Evolutionary conservation across 106 monocot species (phyloP).

Genomic region (Dactylorhiza incarnata): DNA sequence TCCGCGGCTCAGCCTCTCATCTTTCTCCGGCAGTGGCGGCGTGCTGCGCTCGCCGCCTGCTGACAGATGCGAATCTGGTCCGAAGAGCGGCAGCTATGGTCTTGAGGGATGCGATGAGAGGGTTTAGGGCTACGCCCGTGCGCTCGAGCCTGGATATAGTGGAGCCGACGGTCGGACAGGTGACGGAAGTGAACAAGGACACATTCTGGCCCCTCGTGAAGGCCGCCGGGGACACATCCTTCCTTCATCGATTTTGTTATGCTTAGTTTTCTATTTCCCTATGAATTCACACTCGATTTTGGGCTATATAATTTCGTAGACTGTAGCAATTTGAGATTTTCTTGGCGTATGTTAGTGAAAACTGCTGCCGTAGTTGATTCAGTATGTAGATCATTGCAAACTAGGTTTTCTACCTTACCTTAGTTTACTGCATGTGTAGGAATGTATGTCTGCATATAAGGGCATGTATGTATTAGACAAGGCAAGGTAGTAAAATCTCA

Average conservation of each 20-base stretch:
- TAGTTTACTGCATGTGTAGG: no score
- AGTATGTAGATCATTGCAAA: background rate
- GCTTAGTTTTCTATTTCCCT: background rate
- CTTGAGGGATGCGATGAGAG: background rate
- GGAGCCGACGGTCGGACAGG: constrained; percentile 37
- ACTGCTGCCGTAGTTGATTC: background rate
- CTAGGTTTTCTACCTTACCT: background rate
- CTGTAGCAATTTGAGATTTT: background rate
- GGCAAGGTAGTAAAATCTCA: no score
- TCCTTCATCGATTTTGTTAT: background rate
- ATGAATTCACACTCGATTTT: background rate
- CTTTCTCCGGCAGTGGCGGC: background rate
- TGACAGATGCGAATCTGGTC: background rate
- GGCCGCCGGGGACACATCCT: constrained; percentile 29
- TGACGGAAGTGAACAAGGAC: constrained; percentile 64
- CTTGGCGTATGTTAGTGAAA: no score
- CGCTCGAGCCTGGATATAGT: constrained; percentile 35
- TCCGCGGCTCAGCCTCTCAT: constrained; percentile 1
- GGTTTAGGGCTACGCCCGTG: background rate
- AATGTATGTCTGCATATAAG: no score
- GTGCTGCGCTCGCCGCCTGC: background rate
- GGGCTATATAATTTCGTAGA: background rate
- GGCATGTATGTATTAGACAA: no score
- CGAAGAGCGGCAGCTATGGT: background rate
- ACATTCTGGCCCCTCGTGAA: constrained; percentile 74